Evolutionary conservation across 2,329 filamentous ascomycete species (phyloP).

Genomic region (Xylaria sp.): DNA sequence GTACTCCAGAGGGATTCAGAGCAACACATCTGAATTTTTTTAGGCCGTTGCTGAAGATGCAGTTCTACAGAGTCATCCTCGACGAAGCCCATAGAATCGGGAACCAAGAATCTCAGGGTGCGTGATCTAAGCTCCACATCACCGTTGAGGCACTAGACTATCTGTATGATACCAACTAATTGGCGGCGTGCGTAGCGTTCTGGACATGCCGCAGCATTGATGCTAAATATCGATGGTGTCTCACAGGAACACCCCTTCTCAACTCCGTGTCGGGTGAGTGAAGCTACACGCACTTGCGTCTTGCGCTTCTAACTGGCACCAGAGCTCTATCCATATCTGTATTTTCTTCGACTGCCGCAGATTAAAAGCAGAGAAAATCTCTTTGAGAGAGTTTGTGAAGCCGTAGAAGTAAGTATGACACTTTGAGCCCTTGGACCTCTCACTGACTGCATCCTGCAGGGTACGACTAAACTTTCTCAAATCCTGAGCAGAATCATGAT

Average conservation of each 20-base stretch:
- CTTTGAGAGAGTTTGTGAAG: background rate
- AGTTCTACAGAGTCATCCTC: background rate
- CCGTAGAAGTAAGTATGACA: background rate
- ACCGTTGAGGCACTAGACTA: too few relatives aligned
- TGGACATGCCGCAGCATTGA: background rate
- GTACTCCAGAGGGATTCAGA: background rate
- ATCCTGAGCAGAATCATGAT: background rate
- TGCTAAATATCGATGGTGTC: conserved; percentile 9
- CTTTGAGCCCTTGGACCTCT: too few relatives aligned
- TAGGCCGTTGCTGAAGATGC: background rate
- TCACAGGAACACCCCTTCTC: conserved; percentile 9
- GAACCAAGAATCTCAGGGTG: background rate
- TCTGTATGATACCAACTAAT: background rate
- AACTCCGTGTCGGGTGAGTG: background rate
- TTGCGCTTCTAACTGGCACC: background rate
- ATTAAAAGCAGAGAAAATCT: background rate
- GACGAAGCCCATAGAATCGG: background rate
- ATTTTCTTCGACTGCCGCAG: background rate
- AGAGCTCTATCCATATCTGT: background rate
- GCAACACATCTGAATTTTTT: background rate
- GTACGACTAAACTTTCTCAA: background rate
- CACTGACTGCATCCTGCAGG: background rate
- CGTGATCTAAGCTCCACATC: background rate
- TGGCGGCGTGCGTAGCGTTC: background rate
- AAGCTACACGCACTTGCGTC: too few relatives aligned